Base-by-base conservation (phyloP, 805 yeast genomes). In the Monosporozyma solicola region DNA sequence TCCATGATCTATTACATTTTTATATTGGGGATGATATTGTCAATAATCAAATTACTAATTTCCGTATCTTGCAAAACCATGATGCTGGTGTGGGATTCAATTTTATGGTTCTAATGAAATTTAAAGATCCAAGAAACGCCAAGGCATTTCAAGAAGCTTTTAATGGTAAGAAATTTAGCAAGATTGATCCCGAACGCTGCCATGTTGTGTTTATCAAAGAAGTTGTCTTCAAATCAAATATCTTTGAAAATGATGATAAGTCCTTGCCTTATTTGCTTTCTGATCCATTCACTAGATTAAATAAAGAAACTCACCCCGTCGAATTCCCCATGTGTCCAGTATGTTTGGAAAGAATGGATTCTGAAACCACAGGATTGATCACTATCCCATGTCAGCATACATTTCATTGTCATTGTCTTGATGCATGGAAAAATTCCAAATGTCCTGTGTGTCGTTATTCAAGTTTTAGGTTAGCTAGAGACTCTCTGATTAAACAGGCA, bases 291-390 rank as follows among this genome's bases (percentile, higher is more conserved):
- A 85, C 91, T 10, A 50, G 31, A 16, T 61, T 68, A 45, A 60
- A 61, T 11, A 60, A 37, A 58, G 29, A 47, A 61, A 5, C 24
- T 5, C 43, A 39, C 8, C 43, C 25, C 6, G 68, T 76, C 7
- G 97, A 90, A 65, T 73, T 90, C 32, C 96, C 97, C 0, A 86
- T 94, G 0, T 90, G 97, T 63, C 97, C 97, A 0, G 97, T 90
- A 0, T 90, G 97, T 63, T 72, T 90, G 16, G 97, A 90, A 61
- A 73, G 95, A 55, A 83, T 90, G 84, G 97, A 90, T 63, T 74
- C 90, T 1, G 80, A 79, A 24, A 73, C 85, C 3, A 82, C 95
- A 0, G 97, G 97, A 0, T 72, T 90, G 10, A 70, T 89, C 5
- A 91, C 97, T 0, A 90, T 87, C 35, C 90, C 94, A 2, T 91